These are phyloP conservation scores for Yamadazyma epiphylla DNA, from an alignment of 1,139 yeast species.

Conservation along the genomic window DNA sequence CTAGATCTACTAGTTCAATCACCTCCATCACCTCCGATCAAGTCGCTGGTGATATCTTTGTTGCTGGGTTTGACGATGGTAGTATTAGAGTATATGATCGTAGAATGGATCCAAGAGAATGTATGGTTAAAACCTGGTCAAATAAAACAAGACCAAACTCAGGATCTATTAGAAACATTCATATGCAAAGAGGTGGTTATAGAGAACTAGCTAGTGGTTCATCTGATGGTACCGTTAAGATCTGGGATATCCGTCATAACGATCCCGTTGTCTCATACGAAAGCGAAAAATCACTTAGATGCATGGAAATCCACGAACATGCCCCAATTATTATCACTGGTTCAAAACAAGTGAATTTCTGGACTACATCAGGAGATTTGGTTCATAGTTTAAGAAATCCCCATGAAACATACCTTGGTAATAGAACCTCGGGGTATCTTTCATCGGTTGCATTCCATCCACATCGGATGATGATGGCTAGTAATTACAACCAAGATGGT, in stretches of 20 bases:
- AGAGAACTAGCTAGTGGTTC: constrained; percentile 86
- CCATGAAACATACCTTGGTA: constrained; percentile 39
- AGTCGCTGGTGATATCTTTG: constrained; percentile 86
- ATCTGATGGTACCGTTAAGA: constrained; percentile 73
- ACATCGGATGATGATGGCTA: constrained; percentile 90
- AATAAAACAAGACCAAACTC: constrained; percentile 20
- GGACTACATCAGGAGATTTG: constrained; percentile 82
- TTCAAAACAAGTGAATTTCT: constrained; percentile 72
- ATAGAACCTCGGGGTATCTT: constrained; percentile 50
- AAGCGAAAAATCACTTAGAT: constrained; percentile 59
- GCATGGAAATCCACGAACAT: constrained; percentile 87
- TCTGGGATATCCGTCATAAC: constrained; percentile 84
- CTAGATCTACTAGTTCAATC: constrained; percentile 85
- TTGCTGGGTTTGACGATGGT: constrained; percentile 95
- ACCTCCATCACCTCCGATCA: constrained; percentile 92
- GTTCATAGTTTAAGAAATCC: constrained; percentile 62
- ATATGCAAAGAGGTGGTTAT: constrained; percentile 95
- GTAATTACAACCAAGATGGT: constrained; percentile 77
- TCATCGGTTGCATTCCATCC: constrained; percentile 82
- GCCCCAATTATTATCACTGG: constrained; percentile 93
- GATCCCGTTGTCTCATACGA: constrained; percentile 68
- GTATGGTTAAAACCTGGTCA: constrained; percentile 79
- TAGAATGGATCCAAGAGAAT: constrained; percentile 77
- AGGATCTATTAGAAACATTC: constrained; percentile 73
- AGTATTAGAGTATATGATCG: constrained; percentile 87